Conservation (phyloP, 192 early-diverging fungal genomes). For the Glomus cerebriforme region DNA sequence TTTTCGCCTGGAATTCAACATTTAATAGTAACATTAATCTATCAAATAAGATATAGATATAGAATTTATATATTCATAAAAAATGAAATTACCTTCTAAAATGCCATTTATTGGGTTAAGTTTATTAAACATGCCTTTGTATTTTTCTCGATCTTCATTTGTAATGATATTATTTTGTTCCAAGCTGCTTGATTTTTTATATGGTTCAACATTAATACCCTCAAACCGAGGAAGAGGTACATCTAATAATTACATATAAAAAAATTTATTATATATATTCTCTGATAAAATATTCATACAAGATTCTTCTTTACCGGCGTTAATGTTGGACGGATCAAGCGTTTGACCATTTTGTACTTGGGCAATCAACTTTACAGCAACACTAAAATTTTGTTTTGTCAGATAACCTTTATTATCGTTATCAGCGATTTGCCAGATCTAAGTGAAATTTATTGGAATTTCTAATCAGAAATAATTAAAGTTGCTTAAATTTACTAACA, state of each 20-base stretch:
- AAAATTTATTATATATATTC: not conserved
- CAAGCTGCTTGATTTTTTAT: not conserved
- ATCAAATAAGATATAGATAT: not conserved
- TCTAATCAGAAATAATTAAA: constrained; percentile 1
- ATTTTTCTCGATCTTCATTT: constrained; percentile 37
- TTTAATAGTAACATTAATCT: not conserved
- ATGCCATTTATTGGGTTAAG: constrained; percentile 41
- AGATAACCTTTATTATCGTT: constrained; percentile 74
- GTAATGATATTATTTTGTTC: constrained; percentile 35
- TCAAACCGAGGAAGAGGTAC: constrained; percentile 62
- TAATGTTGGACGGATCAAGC: constrained; percentile 54
- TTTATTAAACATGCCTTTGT: constrained; percentile 39
- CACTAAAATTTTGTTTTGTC: constrained; percentile 69
- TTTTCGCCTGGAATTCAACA: constrained; percentile 59
- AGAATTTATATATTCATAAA: not conserved
- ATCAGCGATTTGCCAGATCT: constrained; percentile 91
- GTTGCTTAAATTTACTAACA: not conserved
- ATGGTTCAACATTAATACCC: constrained; percentile 41
- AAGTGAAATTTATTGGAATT: constrained; percentile 6
- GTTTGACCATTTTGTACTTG: constrained; percentile 75
- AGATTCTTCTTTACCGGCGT: constrained; percentile 17
- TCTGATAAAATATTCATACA: not conserved
- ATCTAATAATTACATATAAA: constrained; percentile 31
- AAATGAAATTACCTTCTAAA: constrained; percentile 25
- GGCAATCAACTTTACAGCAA: constrained; percentile 88